Evolutionary conservation across 2,329 filamentous ascomycete genomes (phyloP).

Genomic region (Elsinoe necatrix): DNA sequence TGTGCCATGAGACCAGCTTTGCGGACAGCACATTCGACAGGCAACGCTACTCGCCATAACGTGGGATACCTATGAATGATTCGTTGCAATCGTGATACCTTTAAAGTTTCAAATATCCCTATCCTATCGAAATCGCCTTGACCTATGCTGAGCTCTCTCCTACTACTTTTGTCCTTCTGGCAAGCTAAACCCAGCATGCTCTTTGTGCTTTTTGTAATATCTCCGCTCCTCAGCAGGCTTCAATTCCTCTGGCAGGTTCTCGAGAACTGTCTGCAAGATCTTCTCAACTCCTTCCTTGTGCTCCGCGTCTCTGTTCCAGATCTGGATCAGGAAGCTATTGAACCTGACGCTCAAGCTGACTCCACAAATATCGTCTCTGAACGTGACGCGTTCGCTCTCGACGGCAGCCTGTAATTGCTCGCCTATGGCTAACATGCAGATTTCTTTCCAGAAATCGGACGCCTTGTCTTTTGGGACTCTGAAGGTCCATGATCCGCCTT

Average conservation of each 20-base stretch:
- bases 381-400: slow-evolving; percentile 46
- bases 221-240: slow-evolving; percentile 54
- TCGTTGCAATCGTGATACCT: neutral
- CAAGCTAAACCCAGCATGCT: slow-evolving; percentile 61
- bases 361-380: slow-evolving; percentile 76
- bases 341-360: slow-evolving; percentile 81
- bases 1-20: neutral
- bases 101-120: neutral
- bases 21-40: too few species aligned
- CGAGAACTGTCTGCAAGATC: slow-evolving; percentile 63
- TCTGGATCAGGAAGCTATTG: slow-evolving; percentile 77
- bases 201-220: slow-evolving; percentile 79
- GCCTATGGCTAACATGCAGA: slow-evolving; percentile 74
- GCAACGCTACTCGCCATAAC: too few species aligned
- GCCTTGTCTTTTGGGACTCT: slow-evolving; percentile 67
- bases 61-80: neutral
- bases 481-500: slow-evolving; percentile 88
- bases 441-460: slow-evolving; percentile 69
- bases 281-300: slow-evolving; percentile 71
- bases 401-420: slow-evolving; percentile 69
- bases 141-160: neutral
- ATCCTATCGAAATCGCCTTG: neutral
- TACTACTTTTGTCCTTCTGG: neutral
- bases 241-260: slow-evolving; percentile 64
- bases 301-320: slow-evolving; percentile 86